Evolutionary conservation across 164 flowering plant species (phyloP).

Genomic region (Platanus orientalis): DNA sequence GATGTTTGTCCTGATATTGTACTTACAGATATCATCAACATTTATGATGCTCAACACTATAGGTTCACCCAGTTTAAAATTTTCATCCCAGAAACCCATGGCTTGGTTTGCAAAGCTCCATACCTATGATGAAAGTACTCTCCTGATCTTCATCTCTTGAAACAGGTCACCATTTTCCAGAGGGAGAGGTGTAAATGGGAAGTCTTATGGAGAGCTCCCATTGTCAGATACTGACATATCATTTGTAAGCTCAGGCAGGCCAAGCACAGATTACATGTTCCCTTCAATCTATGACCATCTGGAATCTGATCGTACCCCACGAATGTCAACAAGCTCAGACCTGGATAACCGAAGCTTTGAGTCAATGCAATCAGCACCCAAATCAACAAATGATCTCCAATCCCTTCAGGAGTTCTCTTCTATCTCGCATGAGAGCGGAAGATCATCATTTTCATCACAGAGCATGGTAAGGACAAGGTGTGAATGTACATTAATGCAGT

Average conservation of each 20-base stretch:
- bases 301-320: constrained; percentile 31
- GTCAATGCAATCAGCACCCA: constrained; percentile 23
- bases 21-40: no score
- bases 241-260: constrained; percentile 56
- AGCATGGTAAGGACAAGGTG: constrained; percentile 18
- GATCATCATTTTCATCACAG: constrained; percentile 25
- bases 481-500: background rate
- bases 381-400: constrained; percentile 20
- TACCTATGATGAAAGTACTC: background rate
- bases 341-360: constrained; percentile 35
- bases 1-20: no score
- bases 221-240: constrained; percentile 54
- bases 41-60: no score
- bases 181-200: constrained; percentile 19
- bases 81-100: no score
- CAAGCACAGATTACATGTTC: constrained; percentile 47
- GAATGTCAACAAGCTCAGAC: constrained; percentile 33
- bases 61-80: no score
- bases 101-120: background rate
- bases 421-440: constrained; percentile 18
- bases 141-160: background rate
- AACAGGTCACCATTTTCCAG: constrained; percentile 41
- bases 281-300: constrained; percentile 35
- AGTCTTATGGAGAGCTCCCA: constrained; percentile 23
- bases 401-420: constrained; percentile 19